A percentile compares a stretch with the other conserved stretches of the same genome.
Evolutionary conservation across 345 rosid genomes (phyloP).

Genomic region (Mercurialis annua): DNA sequence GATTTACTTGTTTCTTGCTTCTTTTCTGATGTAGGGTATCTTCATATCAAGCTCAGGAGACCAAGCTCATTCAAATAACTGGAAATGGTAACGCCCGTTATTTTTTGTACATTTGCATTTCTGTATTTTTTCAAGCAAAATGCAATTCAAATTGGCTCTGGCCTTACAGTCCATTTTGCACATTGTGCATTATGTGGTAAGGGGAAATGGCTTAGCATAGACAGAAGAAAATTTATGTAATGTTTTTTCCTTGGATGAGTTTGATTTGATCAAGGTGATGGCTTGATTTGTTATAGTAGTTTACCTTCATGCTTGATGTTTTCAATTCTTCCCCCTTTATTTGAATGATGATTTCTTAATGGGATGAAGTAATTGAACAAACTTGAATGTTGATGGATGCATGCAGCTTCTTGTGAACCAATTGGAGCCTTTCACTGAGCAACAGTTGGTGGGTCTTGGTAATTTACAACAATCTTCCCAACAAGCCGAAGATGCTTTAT

Average conservation of each 20-base stretch:
- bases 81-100: slow-evolving; percentile 71
- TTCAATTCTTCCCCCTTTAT: too few species aligned
- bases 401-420: slow-evolving; percentile 89
- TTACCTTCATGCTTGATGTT: too few species aligned
- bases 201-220: too few species aligned
- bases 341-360: too few species aligned
- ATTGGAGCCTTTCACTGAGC: slow-evolving; percentile 95
- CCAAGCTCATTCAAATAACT: slow-evolving; percentile 78
- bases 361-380: too few species aligned
- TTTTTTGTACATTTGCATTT: background rate
- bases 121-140: background rate
- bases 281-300: too few species aligned
- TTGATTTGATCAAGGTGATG: too few species aligned
- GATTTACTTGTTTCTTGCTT: slow-evolving; percentile 3
- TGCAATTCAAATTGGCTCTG: too few species aligned
- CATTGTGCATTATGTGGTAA: too few species aligned
- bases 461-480: slow-evolving; percentile 96
- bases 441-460: slow-evolving; percentile 66
- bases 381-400: slow-evolving; percentile 15
- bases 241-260: too few species aligned
- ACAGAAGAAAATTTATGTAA: too few species aligned
- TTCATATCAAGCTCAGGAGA: slow-evolving; percentile 96
- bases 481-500: too few species aligned
- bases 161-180: background rate
- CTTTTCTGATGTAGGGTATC: slow-evolving; percentile 54